Conservation (phyloP, 2,329 filamentous ascomycete genomes). For the Pseudomassariella vexata region DNA sequence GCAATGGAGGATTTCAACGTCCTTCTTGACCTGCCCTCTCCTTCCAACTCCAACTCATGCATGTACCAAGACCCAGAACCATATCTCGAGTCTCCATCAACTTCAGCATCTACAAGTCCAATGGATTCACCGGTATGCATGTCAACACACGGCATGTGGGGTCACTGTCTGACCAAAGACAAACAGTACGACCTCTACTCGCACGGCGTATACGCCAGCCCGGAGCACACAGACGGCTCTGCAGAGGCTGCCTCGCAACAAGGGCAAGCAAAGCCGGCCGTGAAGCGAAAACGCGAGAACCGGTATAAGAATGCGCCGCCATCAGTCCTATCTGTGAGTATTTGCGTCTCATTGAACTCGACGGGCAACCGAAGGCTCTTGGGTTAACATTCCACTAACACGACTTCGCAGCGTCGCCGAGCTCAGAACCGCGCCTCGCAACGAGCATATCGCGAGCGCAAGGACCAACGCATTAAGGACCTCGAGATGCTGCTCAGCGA, state of each 20-base stretch:
- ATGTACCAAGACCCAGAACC: slow-evolving; percentile 29
- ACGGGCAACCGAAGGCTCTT: neutral
- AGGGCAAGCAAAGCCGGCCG: slow-evolving; percentile 26
- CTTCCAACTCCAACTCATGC: slow-evolving; percentile 25
- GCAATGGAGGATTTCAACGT: slow-evolving; percentile 26
- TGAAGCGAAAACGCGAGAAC: slow-evolving; percentile 45
- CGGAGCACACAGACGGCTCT: slow-evolving; percentile 16
- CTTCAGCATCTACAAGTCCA: slow-evolving; percentile 31
- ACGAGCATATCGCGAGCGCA: slow-evolving; percentile 55
- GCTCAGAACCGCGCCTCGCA: slow-evolving; percentile 58
- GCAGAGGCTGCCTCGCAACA: slow-evolving; percentile 18
- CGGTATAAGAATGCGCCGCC: slow-evolving; percentile 47
- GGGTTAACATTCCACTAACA: slow-evolving; percentile 1
- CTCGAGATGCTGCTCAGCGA: slow-evolving; percentile 51
- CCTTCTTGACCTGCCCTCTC: slow-evolving; percentile 25
- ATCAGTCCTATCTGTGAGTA: slow-evolving; percentile 40
- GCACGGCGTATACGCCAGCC: slow-evolving; percentile 16
- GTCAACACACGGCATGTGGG: neutral
- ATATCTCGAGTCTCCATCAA: slow-evolving; percentile 25
- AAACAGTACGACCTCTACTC: slow-evolving; percentile 27
- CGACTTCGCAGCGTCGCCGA: slow-evolving; percentile 40
- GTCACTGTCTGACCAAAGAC: neutral
- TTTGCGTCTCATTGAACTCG: neutral
- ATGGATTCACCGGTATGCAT: slow-evolving; percentile 28
- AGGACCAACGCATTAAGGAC: slow-evolving; percentile 60